Conservation (phyloP, 805 yeast species). For the Myxozyma udenii region DNA sequence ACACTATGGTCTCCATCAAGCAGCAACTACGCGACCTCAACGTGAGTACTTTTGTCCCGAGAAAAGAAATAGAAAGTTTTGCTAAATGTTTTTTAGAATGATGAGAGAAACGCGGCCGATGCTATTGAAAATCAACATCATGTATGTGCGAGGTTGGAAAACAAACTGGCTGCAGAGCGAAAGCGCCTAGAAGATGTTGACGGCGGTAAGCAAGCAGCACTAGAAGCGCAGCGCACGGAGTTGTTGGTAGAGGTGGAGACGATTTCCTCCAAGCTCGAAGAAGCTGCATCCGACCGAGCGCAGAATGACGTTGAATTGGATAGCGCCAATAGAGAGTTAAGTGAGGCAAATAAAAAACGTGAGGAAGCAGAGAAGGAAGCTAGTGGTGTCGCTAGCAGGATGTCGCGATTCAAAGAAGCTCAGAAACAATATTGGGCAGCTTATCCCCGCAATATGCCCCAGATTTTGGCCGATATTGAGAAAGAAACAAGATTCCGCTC, state of each 20-base stretch:
- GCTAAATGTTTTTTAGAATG: not conserved
- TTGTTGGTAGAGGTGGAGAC: too few relatives aligned
- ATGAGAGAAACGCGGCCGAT: not conserved
- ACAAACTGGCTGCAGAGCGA: slow-evolving; percentile 37
- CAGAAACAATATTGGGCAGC: slow-evolving; percentile 41
- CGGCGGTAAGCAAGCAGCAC: slow-evolving; percentile 1
- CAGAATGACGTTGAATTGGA: too few relatives aligned
- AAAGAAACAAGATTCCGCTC: slow-evolving; percentile 43
- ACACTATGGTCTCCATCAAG: not conserved
- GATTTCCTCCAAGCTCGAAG: too few relatives aligned
- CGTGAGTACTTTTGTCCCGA: not conserved
- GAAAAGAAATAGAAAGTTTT: not conserved
- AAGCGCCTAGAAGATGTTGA: slow-evolving; percentile 22
- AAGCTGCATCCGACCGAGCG: too few relatives aligned
- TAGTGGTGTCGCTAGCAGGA: too few relatives aligned
- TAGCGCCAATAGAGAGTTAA: too few relatives aligned
- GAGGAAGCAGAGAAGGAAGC: too few relatives aligned
- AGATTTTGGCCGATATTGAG: slow-evolving; percentile 45
- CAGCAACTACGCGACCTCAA: not conserved
- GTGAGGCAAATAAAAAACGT: slow-evolving; percentile 6
- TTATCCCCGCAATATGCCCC: slow-evolving; percentile 50
- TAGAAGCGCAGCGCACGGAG: too few relatives aligned
- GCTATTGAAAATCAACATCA: not conserved
- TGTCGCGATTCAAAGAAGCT: too few relatives aligned
- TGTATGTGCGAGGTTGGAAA: slow-evolving; percentile 24